Evolutionary conservation across 352 stramenopile genomes (phyloP).

Genomic region (Phytophthora citrophthora): DNA sequence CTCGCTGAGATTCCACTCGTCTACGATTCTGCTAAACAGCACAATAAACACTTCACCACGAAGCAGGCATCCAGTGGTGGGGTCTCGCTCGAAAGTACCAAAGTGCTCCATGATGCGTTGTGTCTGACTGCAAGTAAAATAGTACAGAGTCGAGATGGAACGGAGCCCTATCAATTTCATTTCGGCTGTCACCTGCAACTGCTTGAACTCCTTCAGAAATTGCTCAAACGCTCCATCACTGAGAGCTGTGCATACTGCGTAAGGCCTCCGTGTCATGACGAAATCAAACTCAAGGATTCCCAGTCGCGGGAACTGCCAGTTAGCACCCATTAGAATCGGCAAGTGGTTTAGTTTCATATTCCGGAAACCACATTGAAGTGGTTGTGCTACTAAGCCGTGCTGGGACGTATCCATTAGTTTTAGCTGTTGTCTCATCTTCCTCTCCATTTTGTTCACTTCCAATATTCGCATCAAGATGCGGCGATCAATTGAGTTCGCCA

Average conservation of each 20-base stretch:
- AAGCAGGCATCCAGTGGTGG: constrained; percentile 55
- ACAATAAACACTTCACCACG: constrained; percentile 79
- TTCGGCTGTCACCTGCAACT: constrained; percentile 60
- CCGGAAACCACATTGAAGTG: constrained; percentile 55
- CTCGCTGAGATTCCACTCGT: constrained; percentile 75
- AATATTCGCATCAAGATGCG: constrained; percentile 79
- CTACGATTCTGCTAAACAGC: constrained; percentile 66
- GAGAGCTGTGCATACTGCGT: constrained; percentile 61
- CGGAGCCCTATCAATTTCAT: constrained; percentile 75
- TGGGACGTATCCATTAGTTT: constrained; percentile 77
- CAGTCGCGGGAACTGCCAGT: constrained; percentile 70
- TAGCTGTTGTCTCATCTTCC: constrained; percentile 53
- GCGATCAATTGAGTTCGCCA: constrained; percentile 72
- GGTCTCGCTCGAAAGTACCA: constrained; percentile 70
- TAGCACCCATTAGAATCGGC: constrained; percentile 49
- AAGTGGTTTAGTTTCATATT: constrained; percentile 72
- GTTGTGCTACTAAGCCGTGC: constrained; percentile 43
- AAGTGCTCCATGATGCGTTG: constrained; percentile 86
- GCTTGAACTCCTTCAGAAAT: constrained; percentile 83
- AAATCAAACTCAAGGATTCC: constrained; percentile 82
- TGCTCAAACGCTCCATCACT: constrained; percentile 74
- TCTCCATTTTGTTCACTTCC: constrained; percentile 67
- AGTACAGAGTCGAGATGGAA: constrained; percentile 74
- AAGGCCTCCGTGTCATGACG: constrained; percentile 63
- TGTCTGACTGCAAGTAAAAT: constrained; percentile 69